Evolutionary conservation across 768 basidiomycete genomes (phyloP), one percentile per base, ranked within the genome.

Genomic region (Grammothele lineata): DNA sequence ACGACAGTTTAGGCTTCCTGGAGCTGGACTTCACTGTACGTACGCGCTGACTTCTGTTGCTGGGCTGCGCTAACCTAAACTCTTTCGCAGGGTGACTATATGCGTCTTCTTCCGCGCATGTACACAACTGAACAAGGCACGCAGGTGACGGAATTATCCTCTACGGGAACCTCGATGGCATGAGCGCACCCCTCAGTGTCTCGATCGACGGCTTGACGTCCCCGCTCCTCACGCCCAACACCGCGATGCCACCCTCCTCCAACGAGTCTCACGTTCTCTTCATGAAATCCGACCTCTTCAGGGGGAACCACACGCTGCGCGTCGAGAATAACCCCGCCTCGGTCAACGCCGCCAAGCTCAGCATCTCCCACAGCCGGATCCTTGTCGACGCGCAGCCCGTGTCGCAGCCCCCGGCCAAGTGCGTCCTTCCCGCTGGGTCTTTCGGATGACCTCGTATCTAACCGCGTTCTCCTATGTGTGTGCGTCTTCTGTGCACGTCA

Each of bases 261-360:
- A 44, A 40, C 42, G 14, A 4, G 7, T 17, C 46, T 5, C 45
- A 43, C 18, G 33, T 51, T 18, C 34, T 55, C 15, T 55, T 40
- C 18, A 32, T 25, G 18, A 32, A 30, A 24, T 34, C 34, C 18
- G 36, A 34, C n/a, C 45, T 55, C 11, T 9, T 19, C 11, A 5
- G 24, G 10, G 53, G 42, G 5, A 12, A 1, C 1, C 53, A 55
- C 23, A 42, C 41, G 1, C 5, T 55, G 4, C 21, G 34, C 23
- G 34, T 55, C 15, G 47, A 47, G 38, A 55, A 55, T 46, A 47
- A 51, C 43, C 53, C 38, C 27, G 6, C 15, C 4, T 15, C 12
- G 4, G 12, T 6, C 25, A n/a, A 9, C 5, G 23, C 6, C 4
- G 17, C 4, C 26, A 21, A 14, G 1, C 10, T 23, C 24, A 24